Evolutionary conservation across 176 grass and related monocot genomes (phyloP).

Genomic region (Aegilops bicornis): DNA sequence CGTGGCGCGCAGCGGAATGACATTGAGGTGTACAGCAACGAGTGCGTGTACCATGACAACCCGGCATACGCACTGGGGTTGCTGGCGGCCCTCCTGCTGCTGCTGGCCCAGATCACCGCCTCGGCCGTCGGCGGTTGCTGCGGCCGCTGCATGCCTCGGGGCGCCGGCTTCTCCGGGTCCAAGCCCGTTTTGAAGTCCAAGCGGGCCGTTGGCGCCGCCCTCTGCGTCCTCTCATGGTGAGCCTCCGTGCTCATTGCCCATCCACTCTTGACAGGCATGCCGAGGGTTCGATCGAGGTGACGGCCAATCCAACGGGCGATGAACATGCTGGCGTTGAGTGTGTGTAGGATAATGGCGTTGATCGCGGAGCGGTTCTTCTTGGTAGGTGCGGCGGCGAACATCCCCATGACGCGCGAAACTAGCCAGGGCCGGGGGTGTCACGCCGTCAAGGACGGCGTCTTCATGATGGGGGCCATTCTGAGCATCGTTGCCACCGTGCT

Average conservation of each 20-base stretch:
- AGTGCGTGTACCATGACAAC: constrained; percentile 21
- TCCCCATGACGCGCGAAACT: neutral
- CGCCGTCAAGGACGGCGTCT: constrained; percentile 13
- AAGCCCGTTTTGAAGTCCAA: neutral
- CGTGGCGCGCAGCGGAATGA: constrained; percentile 6
- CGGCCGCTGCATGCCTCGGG: constrained; percentile 32
- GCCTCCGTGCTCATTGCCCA: neutral
- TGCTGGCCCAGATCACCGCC: constrained; percentile 17
- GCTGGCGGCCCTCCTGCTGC: constrained; percentile 20
- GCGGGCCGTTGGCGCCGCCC: neutral
- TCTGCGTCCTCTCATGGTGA: constrained; percentile 1
- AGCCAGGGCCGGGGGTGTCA: neutral
- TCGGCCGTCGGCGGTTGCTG: constrained; percentile 27
- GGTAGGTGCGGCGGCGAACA: neutral
- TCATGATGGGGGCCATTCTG: neutral
- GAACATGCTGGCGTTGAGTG: neutral
- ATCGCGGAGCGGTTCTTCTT: neutral
- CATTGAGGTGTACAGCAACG: neutral
- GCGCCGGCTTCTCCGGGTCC: neutral
- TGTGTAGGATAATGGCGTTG: neutral
- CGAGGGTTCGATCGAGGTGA: neutral
- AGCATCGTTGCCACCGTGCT: neutral
- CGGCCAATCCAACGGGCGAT: neutral
- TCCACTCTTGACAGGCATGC: no score
- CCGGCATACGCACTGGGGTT: neutral